phyloP scores from a whole-genome alignment of 2,329 filamentous ascomycete species.

The Pezicula carpinea region DNA sequence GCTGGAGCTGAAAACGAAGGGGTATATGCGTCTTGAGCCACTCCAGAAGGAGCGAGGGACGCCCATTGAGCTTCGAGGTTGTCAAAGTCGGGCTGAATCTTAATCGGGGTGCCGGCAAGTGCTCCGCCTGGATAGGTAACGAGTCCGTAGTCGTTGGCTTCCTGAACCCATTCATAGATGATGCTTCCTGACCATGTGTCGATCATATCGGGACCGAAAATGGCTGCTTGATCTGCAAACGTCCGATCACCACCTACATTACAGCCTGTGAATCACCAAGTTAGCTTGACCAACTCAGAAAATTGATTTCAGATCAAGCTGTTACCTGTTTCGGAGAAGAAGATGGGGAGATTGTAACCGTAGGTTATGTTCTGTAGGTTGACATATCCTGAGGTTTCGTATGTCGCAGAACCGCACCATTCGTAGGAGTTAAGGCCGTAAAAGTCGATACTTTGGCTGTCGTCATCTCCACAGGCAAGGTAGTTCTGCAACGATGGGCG shows the following conservation, averaged over 20 bases:
- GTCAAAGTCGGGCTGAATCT: constrained; percentile 69
- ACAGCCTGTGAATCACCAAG: constrained; percentile 58
- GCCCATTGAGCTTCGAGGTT: constrained; percentile 77
- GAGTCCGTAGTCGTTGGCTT: constrained; percentile 77
- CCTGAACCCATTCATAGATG: constrained; percentile 87
- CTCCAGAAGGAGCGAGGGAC: constrained; percentile 63
- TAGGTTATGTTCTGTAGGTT: constrained; percentile 61
- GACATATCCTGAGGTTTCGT: constrained; percentile 57
- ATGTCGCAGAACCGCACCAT: constrained; percentile 56
- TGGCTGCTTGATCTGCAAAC: constrained; percentile 70
- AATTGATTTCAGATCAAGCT: too few relatives aligned
- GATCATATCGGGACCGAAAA: constrained; percentile 71
- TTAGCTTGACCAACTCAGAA: constrained; percentile 25
- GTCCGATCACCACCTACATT: constrained; percentile 57
- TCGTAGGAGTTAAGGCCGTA: constrained; percentile 64
- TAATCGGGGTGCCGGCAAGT: constrained; percentile 67
- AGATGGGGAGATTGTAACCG: constrained; percentile 56
- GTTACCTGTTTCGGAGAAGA: not conserved
- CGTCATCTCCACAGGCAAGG: constrained; percentile 66
- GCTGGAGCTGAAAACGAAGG: constrained; percentile 56
- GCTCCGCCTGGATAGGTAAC: constrained; percentile 73
- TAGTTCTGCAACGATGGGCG: constrained; percentile 64
- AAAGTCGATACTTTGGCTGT: constrained; percentile 58
- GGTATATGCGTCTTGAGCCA: constrained; percentile 62
- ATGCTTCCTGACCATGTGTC: constrained; percentile 70